These are phyloP conservation scores for Sporodiniella umbellata DNA, from an alignment of 371 early-diverging fungal genomes.

Conservation along the genomic window DNA sequence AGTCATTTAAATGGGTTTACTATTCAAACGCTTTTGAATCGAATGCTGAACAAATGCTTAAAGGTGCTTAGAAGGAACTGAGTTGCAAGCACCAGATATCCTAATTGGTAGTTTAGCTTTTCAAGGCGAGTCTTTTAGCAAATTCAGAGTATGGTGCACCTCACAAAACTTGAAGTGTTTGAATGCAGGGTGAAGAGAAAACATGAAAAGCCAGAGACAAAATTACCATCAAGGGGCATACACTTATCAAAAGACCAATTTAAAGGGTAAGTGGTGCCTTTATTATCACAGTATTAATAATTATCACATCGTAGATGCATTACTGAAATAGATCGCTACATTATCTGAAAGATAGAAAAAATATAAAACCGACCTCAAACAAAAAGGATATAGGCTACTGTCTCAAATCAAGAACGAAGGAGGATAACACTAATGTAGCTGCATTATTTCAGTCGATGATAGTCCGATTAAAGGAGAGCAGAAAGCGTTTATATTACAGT, in stretches of 20 bases:
- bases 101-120: too few species aligned
- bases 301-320: constrained; percentile 5
- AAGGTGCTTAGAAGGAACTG: neutral
- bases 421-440: neutral
- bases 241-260: too few species aligned
- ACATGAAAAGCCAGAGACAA: too few species aligned
- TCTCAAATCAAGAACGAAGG: constrained; percentile 11
- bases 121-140: too few species aligned
- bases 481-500: constrained; percentile 1
- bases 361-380: constrained; percentile 9
- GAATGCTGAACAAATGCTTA: constrained; percentile 10
- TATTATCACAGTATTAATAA: constrained; percentile 6
- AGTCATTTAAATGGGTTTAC: constrained; percentile 7
- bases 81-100: constrained; percentile 3
- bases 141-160: too few species aligned
- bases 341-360: constrained; percentile 4
- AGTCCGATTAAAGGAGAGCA: constrained; percentile 1
- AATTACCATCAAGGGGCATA: too few species aligned
- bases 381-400: constrained; percentile 12
- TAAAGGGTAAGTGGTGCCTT: neutral
- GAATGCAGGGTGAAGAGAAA: too few species aligned
- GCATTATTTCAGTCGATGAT: constrained; percentile 3
- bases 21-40: constrained; percentile 12
- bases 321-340: neutral
- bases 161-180: too few species aligned